phyloP scores from a whole-genome alignment of 495 filamentous ascomycete genomes.

The Podospora anserina region DNA sequence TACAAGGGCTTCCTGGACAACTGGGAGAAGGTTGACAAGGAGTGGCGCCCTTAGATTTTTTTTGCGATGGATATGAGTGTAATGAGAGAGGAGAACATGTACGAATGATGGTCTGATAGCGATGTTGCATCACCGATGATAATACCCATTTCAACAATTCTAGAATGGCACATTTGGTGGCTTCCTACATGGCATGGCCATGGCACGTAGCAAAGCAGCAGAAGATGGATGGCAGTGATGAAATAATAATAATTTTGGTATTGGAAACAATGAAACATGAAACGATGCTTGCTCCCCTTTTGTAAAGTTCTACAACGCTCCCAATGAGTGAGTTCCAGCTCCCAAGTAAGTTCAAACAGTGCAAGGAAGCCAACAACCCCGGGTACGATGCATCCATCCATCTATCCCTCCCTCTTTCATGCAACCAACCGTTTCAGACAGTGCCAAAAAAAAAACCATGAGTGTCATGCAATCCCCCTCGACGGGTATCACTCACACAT shows the following conservation, averaged over 20 bases:
- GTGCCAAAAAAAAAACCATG: too few species aligned
- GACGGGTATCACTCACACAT: neutral
- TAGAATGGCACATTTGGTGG: neutral
- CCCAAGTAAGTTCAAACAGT: neutral
- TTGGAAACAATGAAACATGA: neutral
- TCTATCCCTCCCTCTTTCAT: neutral
- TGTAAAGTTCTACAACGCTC: neutral
- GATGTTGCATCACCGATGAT: neutral
- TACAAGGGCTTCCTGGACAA: slow-evolving; percentile 89
- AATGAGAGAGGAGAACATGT: neutral
- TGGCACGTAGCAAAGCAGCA: neutral
- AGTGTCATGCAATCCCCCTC: neutral
- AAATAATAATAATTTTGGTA: neutral
- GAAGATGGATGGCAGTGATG: neutral
- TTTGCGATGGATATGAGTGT: neutral
- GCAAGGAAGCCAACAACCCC: neutral
- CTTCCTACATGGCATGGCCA: neutral
- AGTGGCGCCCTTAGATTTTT: slow-evolving; percentile 53
- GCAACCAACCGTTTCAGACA: neutral
- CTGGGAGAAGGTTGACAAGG: slow-evolving; percentile 81
- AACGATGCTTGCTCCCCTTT: neutral
- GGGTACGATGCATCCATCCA: neutral
- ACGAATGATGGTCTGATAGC: neutral
- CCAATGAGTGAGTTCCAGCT: neutral
- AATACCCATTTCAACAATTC: neutral